Evolutionary conservation across 2,329 filamentous ascomycete genomes (phyloP), one percentile per base, ranked within the genome.

Genomic region (Aplosporella prunicola): DNA sequence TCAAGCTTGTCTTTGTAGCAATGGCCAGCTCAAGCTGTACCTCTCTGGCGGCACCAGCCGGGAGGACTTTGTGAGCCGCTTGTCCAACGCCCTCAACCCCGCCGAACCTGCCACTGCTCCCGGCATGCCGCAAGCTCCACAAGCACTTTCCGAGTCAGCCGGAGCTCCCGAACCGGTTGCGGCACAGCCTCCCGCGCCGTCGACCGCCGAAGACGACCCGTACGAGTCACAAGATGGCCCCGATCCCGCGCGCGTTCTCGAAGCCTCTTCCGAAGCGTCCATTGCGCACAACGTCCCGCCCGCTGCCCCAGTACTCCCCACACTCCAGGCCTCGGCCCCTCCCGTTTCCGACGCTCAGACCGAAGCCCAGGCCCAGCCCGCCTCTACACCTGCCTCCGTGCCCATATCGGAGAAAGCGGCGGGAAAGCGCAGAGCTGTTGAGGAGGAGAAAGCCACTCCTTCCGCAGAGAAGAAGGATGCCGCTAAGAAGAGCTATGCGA

Each of bases 11-110:
- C n/a, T n/a, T n/a, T n/a, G n/a, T 46, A 78, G 76, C 52, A 82
- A 86, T 58, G 85, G 82, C 7, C 74, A 82, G 44, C 64, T 93
- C 10, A 78, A 81, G 51, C 80, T 89, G 56, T 87, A 88, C 55
- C 69, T 93, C 8, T 68, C 76, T 24, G 64, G 75, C 1, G 80
- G 78, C 7, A 69, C 74, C 7, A 61, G 66, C 10, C 79, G 74
- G 51, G 72, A 80, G 11, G 78, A 84, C 7, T 86, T 91, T 40
- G 56, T 77, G 32, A 66, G 64, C 28, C 67, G 76, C 16, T 45
- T 85, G 3, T 55, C 58, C 10, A 58, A 59, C 39, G 66, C 66
- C 29, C 47, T 72, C 40, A 53, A 24, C 22, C 22, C 22, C 22
- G 22, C 22, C 22, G 22, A n/a, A n/a, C n/a, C n/a, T n/a, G n/a